phyloP scores from a whole-genome alignment of 2,329 filamentous ascomycete genomes.

The Pyrenochaeta sp. region DNA sequence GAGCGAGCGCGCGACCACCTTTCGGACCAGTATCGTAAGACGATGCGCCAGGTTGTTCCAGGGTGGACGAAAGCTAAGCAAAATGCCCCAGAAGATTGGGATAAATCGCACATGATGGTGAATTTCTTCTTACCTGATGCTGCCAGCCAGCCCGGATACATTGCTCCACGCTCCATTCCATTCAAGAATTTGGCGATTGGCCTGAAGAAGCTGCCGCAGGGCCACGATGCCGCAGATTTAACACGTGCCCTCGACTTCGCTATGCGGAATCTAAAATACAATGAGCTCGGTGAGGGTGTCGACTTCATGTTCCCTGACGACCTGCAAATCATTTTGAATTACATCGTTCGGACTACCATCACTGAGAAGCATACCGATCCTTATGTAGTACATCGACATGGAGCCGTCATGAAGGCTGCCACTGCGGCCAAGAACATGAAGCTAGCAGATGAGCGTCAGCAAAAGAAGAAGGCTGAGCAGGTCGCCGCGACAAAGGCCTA shows the following conservation, averaged over 20 bases:
- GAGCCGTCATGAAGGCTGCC: background rate
- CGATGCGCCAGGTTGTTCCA: constrained; percentile 17
- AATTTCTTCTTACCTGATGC: constrained; percentile 17
- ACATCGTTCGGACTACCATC: constrained; percentile 9
- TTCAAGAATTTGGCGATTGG: constrained; percentile 28
- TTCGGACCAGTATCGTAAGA: constrained; percentile 24
- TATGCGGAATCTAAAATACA: constrained; percentile 10
- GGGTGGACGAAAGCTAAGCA: constrained; percentile 21
- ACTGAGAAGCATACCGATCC: constrained; percentile 7
- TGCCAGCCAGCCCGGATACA: background rate
- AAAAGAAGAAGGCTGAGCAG: background rate
- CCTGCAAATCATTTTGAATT: constrained; percentile 21
- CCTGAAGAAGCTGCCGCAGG: constrained; percentile 31
- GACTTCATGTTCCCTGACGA: constrained; percentile 32
- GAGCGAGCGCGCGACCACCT: constrained; percentile 17
- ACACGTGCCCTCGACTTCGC: constrained; percentile 33
- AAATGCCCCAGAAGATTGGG: constrained; percentile 13
- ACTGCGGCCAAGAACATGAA: background rate
- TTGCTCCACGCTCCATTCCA: constrained; percentile 10
- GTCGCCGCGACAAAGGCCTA: background rate
- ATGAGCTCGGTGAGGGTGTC: background rate
- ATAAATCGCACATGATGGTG: constrained; percentile 4
- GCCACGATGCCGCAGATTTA: constrained; percentile 31
- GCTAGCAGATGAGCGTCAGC: background rate
- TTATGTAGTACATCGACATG: constrained; percentile 3